phyloP scores from a whole-genome alignment of 306 rosid species.

The Castanea sativa region DNA sequence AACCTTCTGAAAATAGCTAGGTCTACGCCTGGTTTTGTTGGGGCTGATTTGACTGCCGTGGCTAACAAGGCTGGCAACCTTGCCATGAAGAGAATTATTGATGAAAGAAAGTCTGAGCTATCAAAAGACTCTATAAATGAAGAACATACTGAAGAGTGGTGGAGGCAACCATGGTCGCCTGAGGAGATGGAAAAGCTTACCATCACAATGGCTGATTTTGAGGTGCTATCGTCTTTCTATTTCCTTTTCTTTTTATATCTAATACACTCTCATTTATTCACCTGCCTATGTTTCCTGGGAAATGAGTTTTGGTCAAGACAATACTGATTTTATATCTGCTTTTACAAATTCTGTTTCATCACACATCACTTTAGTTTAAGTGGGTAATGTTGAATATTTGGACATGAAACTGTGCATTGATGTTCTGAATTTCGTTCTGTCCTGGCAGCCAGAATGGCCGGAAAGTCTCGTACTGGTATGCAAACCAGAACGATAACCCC shows the following conservation, averaged over 20 bases:
- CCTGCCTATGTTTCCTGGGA: background rate
- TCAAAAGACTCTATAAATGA: constrained; percentile 34
- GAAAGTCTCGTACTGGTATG: too few relatives aligned
- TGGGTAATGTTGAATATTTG: background rate
- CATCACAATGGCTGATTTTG: constrained; percentile 82
- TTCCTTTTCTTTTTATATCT: background rate
- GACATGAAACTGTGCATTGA: background rate
- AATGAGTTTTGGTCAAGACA: background rate
- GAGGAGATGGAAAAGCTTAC: constrained; percentile 70
- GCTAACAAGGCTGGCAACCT: constrained; percentile 75
- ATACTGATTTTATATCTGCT: background rate
- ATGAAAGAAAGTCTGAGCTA: constrained; percentile 44
- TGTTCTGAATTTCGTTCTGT: too few relatives aligned
- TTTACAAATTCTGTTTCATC: background rate
- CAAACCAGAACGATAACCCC: too few relatives aligned
- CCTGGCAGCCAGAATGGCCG: rapidly evolving
- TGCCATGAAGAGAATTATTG: constrained; percentile 72
- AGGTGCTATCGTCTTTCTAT: constrained; percentile 42
- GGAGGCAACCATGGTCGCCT: constrained; percentile 62
- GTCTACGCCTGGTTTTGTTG: constrained; percentile 86
- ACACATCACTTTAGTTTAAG: background rate
- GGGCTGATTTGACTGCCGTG: constrained; percentile 81
- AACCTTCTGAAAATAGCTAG: constrained; percentile 75
- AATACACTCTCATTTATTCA: background rate
- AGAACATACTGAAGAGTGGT: constrained; percentile 48